These are phyloP conservation scores for Penicillium macrosclerotiorum DNA, from an alignment of 495 filamentous ascomycete species.

Conservation along the genomic window DNA sequence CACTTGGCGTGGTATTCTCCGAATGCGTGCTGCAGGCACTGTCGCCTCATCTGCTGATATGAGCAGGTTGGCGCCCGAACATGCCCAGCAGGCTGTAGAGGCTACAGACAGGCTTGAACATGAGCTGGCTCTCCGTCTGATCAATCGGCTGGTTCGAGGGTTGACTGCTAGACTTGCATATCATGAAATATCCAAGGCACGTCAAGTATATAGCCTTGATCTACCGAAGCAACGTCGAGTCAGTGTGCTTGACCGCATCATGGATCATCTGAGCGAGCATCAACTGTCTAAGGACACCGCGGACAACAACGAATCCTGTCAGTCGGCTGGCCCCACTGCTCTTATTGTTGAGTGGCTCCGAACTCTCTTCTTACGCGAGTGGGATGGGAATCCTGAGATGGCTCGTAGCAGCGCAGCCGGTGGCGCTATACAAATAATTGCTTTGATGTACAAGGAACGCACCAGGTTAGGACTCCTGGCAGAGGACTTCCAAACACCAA, in stretches of 20 bases:
- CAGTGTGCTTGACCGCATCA: constrained; percentile 37
- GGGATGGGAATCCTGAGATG: constrained; percentile 72
- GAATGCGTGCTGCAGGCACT: constrained; percentile 52
- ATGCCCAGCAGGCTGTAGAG: constrained; percentile 31
- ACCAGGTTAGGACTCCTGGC: constrained; percentile 61
- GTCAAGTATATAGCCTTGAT: constrained; percentile 32
- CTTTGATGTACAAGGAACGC: constrained; percentile 66
- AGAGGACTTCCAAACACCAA: constrained; percentile 69
- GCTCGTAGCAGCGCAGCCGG: constrained; percentile 64
- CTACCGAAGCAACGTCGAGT: constrained; percentile 27
- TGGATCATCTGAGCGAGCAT: constrained; percentile 41
- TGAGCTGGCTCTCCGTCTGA: constrained; percentile 56
- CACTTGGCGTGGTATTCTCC: constrained; percentile 51
- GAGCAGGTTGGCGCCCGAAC: constrained; percentile 30
- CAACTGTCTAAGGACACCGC: constrained; percentile 27
- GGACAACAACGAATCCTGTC: constrained; percentile 24
- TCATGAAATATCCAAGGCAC: constrained; percentile 49
- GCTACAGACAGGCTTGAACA: constrained; percentile 58
- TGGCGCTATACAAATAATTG: constrained; percentile 70
- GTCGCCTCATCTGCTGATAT: constrained; percentile 48
- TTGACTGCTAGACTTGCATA: constrained; percentile 53
- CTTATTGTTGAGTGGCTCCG: constrained; percentile 77
- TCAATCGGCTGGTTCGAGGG: constrained; percentile 53
- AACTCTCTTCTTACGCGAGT: constrained; percentile 70
- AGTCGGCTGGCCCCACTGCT: constrained; percentile 41